Base-by-base conservation (phyloP, 225 moss, liverwort and hornwort species). In the Lunularia cruciata region DNA sequence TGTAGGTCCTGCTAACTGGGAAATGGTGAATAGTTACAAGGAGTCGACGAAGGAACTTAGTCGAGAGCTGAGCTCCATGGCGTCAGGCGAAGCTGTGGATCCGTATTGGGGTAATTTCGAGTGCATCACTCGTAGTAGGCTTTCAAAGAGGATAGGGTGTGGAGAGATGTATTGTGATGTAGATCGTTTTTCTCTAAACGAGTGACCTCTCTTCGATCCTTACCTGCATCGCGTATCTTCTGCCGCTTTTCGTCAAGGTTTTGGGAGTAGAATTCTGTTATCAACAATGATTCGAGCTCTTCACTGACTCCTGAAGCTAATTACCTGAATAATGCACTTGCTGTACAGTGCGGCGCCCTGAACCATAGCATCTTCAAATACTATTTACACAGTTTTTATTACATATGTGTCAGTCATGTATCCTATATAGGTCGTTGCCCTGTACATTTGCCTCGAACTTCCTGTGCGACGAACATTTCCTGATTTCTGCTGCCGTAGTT, bases 71-170 rank as follows among this genome's bases (percentile, higher is more conserved):
- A 35, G 23, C 37, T 52, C 67, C 1, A 36, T 36, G 51, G 51
- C 51, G 49, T n/a, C 73, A 40, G 37, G 69, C 33, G 69, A 53
- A 31, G 39, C 32, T 25, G 38, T 32, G 22, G 58, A 79, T 70
- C 59, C 74, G 16, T 71, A 71, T 39, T 79, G 79, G 79, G 79
- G 79, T 79, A 79, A 74, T 34, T 28, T 57, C n/a, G 48, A 49
- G 40, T 32, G 60, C 52, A n/a, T 38, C 15, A 16, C 18, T 33
- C 12, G 25, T 11, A 28, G 27, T 16, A 9, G 22, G 2, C 47
- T 13, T 12, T 15, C 12, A 39, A 42, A 11, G 27, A 30, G 40
- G 16, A 27, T 3, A 16, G 32, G 31, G 31, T 27, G 16, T 64
- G 30, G 31, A 27, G 0, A 8, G 27, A 14, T 45, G 46, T 26